Percentiles rank a stretch among this genome's conserved stretches.
Evolutionary conservation across 2,329 filamentous ascomycete genomes (phyloP).

Genomic region (Zymoseptoria tritici): DNA sequence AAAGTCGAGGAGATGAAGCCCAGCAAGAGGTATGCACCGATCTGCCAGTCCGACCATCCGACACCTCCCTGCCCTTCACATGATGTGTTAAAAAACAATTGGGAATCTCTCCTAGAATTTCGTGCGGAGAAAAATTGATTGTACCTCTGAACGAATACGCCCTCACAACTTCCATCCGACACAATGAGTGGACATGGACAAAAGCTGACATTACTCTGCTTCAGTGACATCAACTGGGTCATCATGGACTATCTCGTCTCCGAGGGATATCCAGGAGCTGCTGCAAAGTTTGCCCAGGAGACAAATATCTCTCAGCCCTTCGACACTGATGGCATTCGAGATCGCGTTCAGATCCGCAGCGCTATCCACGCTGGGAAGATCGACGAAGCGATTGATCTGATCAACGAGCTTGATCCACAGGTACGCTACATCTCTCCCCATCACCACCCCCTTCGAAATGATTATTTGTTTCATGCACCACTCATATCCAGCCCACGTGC

Average conservation of each 20-base stretch:
- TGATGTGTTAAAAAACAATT: slow-evolving; percentile 85
- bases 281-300: slow-evolving; percentile 87
- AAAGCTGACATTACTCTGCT: slow-evolving; percentile 14
- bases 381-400: slow-evolving; percentile 70
- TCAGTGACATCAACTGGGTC: slow-evolving; percentile 86
- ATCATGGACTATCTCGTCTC: slow-evolving; percentile 96
- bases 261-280: slow-evolving; percentile 88
- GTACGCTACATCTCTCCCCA: slow-evolving; percentile 49
- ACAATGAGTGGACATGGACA: neutral
- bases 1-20: slow-evolving; percentile 78
- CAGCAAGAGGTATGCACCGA: slow-evolving; percentile 61
- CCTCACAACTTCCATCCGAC: neutral
- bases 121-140: slow-evolving; percentile 86
- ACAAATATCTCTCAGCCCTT: slow-evolving; percentile 74
- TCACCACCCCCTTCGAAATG: slow-evolving; percentile 66
- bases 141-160: slow-evolving; percentile 53
- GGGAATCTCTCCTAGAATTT: slow-evolving; percentile 99
- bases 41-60: slow-evolving; percentile 1
- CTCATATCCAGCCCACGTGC: slow-evolving; percentile 79
- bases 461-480: slow-evolving; percentile 99
- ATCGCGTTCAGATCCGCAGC: slow-evolving; percentile 74
- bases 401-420: slow-evolving; percentile 87
- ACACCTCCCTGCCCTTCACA: slow-evolving; percentile 44
- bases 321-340: slow-evolving; percentile 61
- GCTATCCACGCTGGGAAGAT: slow-evolving; percentile 82